These are phyloP conservation scores for Tricladium varicosporioides DNA, from an alignment of 2,329 filamentous ascomycete genomes.

Conservation along the genomic window DNA sequence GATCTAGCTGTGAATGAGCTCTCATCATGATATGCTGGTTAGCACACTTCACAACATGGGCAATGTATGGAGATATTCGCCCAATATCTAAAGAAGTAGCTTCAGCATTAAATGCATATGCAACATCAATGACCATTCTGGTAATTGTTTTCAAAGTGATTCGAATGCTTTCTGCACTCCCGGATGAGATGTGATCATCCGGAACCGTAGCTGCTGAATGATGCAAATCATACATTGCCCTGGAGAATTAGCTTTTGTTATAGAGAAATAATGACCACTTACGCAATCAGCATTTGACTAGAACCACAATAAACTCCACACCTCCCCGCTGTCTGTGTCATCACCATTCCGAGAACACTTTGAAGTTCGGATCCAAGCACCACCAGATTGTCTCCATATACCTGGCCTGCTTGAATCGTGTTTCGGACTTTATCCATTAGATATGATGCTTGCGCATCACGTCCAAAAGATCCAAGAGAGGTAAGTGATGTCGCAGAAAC, in stretches of 20 bases:
- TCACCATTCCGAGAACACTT: slow-evolving; percentile 14
- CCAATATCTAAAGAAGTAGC: slow-evolving; percentile 10
- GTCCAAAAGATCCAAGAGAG: slow-evolving; percentile 21
- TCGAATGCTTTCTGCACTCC: slow-evolving; percentile 13
- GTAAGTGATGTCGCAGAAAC: slow-evolving; percentile 17
- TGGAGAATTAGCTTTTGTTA: background rate
- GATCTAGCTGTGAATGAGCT: slow-evolving; percentile 13
- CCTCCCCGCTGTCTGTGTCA: slow-evolving; percentile 17
- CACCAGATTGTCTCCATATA: slow-evolving; percentile 10
- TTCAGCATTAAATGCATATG: slow-evolving; percentile 20
- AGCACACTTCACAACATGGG: slow-evolving; percentile 19
- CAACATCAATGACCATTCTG: slow-evolving; percentile 24
- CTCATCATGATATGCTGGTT: slow-evolving; percentile 22
- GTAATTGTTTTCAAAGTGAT: slow-evolving; percentile 19
- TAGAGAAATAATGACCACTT: background rate
- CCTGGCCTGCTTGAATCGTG: slow-evolving; percentile 11
- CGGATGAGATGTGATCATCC: background rate
- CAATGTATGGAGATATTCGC: slow-evolving; percentile 11
- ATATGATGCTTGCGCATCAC: slow-evolving; percentile 24
- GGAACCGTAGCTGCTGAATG: slow-evolving; percentile 14
- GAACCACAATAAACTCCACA: slow-evolving; percentile 20
- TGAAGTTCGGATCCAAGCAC: slow-evolving; percentile 19
- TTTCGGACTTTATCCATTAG: slow-evolving; percentile 17
- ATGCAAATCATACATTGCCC: slow-evolving; percentile 17
- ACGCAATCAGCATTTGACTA: slow-evolving; percentile 21